Percentiles rank a stretch among this genome's conserved stretches.
phyloP scores from a whole-genome alignment of 2,329 filamentous ascomycete genomes.

The Xylaria arbuscula region DNA sequence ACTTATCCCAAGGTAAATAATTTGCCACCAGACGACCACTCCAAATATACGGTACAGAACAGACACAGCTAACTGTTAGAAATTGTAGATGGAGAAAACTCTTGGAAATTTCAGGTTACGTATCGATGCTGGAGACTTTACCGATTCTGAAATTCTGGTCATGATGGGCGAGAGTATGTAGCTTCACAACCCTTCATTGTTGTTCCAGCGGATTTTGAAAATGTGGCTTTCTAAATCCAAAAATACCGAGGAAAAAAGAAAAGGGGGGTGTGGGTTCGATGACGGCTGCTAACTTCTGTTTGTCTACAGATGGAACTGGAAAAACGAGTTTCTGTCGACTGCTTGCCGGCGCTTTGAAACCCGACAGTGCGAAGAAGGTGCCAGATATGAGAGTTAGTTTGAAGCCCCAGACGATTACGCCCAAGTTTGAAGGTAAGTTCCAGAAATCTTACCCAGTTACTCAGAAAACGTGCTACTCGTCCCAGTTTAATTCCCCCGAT shows the following conservation, averaged over 20 bases:
- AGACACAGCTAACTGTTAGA: conserved; percentile 17
- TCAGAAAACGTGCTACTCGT: neutral
- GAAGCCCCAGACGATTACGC: conserved; percentile 99
- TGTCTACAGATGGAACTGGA: conserved; percentile 90
- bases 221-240: neutral
- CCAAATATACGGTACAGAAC: neutral
- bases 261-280: neutral
- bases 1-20: conserved; percentile 50
- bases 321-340: conserved; percentile 99
- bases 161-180: conserved; percentile 38
- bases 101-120: conserved; percentile 87
- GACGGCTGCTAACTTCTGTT: conserved; percentile 16
- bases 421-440: conserved; percentile 83
- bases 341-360: conserved; percentile 91
- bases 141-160: conserved; percentile 97
- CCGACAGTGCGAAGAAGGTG: conserved; percentile 72
- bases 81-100: conserved; percentile 84
- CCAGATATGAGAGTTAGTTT: conserved; percentile 79
- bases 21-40: neutral
- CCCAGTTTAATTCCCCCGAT: neutral
- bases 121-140: conserved; percentile 87
- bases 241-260: no score
- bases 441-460: neutral
- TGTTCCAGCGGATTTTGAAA: neutral
- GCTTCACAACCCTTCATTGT: neutral